phyloP scores from a whole-genome alignment of 1,284 basidiomycete genomes.

The Golubevia sp. region DNA sequence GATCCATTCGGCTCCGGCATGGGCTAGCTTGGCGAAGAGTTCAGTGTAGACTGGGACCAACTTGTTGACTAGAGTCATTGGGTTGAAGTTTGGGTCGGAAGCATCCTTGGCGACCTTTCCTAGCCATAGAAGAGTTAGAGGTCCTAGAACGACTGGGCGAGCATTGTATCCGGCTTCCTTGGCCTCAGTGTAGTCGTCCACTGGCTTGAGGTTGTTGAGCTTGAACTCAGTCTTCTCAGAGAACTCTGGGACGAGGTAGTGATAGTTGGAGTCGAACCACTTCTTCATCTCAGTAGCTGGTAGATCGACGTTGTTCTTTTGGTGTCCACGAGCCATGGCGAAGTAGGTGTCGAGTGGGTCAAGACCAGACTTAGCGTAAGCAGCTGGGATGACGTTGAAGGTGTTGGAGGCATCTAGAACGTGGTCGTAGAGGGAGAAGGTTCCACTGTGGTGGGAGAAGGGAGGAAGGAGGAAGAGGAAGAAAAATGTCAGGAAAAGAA shows the following conservation, averaged over 20 bases:
- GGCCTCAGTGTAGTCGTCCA: constrained; percentile 94
- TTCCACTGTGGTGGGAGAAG: constrained; percentile 70
- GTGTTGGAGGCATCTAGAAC: constrained; percentile 96
- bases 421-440: constrained; percentile 98
- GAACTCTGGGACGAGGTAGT: constrained; percentile 97
- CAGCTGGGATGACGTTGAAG: constrained; percentile 95
- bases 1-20: constrained; percentile 88
- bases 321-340: constrained; percentile 96
- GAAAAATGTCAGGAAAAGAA: neutral
- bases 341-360: constrained; percentile 87
- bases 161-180: constrained; percentile 86
- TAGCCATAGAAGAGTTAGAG: constrained; percentile 91
- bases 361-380: constrained; percentile 85
- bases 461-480: constrained; percentile 11
- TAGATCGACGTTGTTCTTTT: constrained; percentile 88
- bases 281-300: constrained; percentile 99
- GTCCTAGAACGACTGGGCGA: constrained; percentile 94
- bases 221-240: constrained; percentile 91
- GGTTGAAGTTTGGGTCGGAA: constrained; percentile 77
- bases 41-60: constrained; percentile 91
- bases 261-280: constrained; percentile 99
- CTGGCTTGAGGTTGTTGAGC: constrained; percentile 86
- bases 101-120: constrained; percentile 90
- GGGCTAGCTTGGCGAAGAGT: constrained; percentile 87
- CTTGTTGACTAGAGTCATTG: constrained; percentile 85